Evolutionary conservation across 768 basidiomycete species (phyloP), one percentile per base, ranked within the genome.

Genomic region (Mrakia frigida): DNA sequence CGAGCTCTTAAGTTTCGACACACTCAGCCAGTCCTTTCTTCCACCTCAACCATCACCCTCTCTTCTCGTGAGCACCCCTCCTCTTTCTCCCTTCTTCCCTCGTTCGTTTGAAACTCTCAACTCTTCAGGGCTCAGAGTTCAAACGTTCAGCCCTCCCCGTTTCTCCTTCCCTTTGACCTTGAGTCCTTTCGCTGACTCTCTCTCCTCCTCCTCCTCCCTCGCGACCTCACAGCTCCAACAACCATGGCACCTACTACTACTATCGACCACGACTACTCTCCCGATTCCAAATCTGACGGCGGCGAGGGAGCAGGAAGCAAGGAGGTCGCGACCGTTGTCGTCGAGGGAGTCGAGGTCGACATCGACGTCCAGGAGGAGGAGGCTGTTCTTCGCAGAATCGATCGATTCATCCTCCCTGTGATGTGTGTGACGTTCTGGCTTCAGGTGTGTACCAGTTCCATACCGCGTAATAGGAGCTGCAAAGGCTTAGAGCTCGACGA

Each of bases 231-330:
- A 56, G 56, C 25, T 56, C 56, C 63, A 16, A n/a, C 13, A 37
- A 39, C 31, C 25, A 37, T 23, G 37, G n/a, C 6, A n/a, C n/a
- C n/a, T 14, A 11, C 37, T 21, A 39, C 65, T 18, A 68, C 65
- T 21, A 68, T 68, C 65, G 65, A 68, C 37, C 65, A 68, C 65
- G 65, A 68, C 37, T 68, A 68, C 65, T 43, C 65, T 37, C 65
- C 65, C 6, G 65, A 68, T 39, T 33, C 33, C 33, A 68, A 68
- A 37, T 68, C 65, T 9, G 37, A 35, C 1, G 39, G 39, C 7
- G 65, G 39, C 2, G 65, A 41, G 39, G 35, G 39, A n/a, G n/a
- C n/a, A n/a, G n/a, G n/a, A n/a, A 16, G 37, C 65, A 68, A 68
- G 23, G 65, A 68, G 65, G 25, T 41, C 18, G 39, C 65, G 2